phyloP scores from a whole-genome alignment of 768 basidiomycete species.

The Psilocybe cubensis region DNA sequence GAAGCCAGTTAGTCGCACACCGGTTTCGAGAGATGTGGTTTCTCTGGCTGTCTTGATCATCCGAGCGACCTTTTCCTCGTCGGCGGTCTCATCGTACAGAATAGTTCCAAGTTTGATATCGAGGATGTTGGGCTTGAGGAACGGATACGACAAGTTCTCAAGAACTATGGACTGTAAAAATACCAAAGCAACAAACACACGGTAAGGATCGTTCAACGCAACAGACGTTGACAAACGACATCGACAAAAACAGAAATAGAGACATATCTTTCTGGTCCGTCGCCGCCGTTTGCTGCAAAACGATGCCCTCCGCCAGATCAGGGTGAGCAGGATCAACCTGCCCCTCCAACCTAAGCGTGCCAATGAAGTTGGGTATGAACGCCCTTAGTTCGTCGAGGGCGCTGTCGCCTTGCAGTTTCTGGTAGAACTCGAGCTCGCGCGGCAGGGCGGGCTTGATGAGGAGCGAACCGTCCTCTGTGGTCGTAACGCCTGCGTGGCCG shows the following conservation, averaged over 20 bases:
- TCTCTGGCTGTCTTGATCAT: constrained; percentile 73
- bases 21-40: constrained; percentile 77
- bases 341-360: constrained; percentile 77
- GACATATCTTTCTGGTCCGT: constrained; percentile 52
- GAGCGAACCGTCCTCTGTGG: constrained; percentile 74
- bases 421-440: constrained; percentile 75
- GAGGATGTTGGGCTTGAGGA: constrained; percentile 82
- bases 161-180: constrained; percentile 74
- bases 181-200: neutral
- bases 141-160: constrained; percentile 78
- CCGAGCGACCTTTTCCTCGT: constrained; percentile 73
- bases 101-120: constrained; percentile 94
- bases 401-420: constrained; percentile 45
- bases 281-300: constrained; percentile 24
- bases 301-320: constrained; percentile 24
- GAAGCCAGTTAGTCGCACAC: constrained; percentile 84
- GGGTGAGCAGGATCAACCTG: constrained; percentile 43
- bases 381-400: constrained; percentile 47
- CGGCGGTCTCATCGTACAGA: constrained; percentile 73
- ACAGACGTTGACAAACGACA: neutral
- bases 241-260: neutral
- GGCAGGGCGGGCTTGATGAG: constrained; percentile 77
- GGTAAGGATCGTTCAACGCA: constrained; percentile 11
- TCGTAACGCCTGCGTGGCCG: constrained; percentile 76
- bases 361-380: constrained; percentile 79